Conservation (phyloP, 139 green algal species). For the Eudorina sp. region DNA sequence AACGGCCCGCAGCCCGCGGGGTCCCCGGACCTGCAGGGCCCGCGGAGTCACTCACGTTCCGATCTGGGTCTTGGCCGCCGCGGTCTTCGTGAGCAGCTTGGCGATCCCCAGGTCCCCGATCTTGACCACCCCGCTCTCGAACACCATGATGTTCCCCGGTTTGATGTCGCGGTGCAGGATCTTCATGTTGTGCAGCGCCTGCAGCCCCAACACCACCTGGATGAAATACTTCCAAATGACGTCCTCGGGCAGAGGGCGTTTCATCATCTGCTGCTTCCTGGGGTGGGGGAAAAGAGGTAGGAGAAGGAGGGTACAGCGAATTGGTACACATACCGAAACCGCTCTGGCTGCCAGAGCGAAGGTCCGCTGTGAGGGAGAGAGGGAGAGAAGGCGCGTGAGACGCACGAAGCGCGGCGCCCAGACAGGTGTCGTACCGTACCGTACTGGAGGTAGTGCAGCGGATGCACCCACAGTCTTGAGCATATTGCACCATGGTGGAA, state of each 20-base stretch:
- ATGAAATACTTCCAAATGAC: conserved; percentile 86
- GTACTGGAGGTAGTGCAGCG: no score
- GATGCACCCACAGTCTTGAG: no score
- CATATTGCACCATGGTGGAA: no score
- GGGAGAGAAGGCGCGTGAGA: no score
- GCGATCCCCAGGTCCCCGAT: conserved; percentile 84
- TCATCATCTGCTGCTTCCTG: conserved; percentile 62
- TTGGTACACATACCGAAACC: no score
- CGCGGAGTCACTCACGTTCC: conserved; percentile 64
- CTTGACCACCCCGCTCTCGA: conserved; percentile 69
- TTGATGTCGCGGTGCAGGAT: conserved; percentile 87
- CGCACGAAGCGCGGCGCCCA: no score
- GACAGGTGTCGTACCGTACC: no score
- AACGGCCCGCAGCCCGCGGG: no score
- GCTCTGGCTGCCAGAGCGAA: no score
- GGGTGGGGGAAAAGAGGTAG: neutral
- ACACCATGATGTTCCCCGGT: conserved; percentile 77
- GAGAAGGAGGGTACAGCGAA: neutral
- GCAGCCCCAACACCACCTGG: conserved; percentile 71
- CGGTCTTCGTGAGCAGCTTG: conserved; percentile 60
- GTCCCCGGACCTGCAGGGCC: no score
- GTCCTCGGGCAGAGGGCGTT: conserved; percentile 70
- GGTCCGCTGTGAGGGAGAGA: no score
- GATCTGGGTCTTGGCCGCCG: conserved; percentile 79
- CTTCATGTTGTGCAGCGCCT: conserved; percentile 78